These are phyloP conservation scores for Globisporangium paddicum DNA, from an alignment of 352 stramenopile genomes.

Conservation along the genomic window DNA sequence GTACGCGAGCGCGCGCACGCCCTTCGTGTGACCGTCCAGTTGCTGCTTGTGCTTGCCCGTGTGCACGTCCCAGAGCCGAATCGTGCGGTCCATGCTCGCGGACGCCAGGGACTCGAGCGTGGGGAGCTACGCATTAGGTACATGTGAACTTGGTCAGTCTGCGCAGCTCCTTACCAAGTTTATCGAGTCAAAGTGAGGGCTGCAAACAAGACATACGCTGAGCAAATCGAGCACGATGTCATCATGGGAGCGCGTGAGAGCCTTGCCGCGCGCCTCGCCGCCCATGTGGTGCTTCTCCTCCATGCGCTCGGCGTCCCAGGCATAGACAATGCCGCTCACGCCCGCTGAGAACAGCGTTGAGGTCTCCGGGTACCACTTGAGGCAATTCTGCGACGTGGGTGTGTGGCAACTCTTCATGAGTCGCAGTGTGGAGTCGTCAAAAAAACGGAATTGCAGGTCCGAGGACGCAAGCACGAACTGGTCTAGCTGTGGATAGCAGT, in stretches of 20 bases:
- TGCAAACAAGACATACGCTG: constrained; percentile 26
- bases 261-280: constrained; percentile 40
- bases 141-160: too few species aligned
- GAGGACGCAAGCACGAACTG: constrained; percentile 80
- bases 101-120: constrained; percentile 80
- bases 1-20: constrained; percentile 76
- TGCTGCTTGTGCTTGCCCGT: constrained; percentile 84
- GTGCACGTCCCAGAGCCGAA: constrained; percentile 86
- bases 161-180: not conserved
- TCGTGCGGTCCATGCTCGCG: constrained; percentile 86
- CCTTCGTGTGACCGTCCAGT: constrained; percentile 81
- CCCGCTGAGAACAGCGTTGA: constrained; percentile 73
- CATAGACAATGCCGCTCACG: constrained; percentile 81
- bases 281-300: constrained; percentile 83
- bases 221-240: constrained; percentile 86
- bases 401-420: constrained; percentile 80
- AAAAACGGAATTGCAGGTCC: constrained; percentile 81
- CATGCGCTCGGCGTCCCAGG: constrained; percentile 82
- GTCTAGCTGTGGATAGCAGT: constrained; percentile 26
- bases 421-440: constrained; percentile 67
- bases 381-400: constrained; percentile 73
- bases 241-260: constrained; percentile 77
- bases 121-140: constrained; percentile 32
- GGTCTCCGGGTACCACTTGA: constrained; percentile 73
- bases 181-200: not conserved